Evolutionary conservation across 2,329 filamentous ascomycete species (phyloP), one percentile per base, ranked within the genome.

Genomic region (Nigrospora oryzae): DNA sequence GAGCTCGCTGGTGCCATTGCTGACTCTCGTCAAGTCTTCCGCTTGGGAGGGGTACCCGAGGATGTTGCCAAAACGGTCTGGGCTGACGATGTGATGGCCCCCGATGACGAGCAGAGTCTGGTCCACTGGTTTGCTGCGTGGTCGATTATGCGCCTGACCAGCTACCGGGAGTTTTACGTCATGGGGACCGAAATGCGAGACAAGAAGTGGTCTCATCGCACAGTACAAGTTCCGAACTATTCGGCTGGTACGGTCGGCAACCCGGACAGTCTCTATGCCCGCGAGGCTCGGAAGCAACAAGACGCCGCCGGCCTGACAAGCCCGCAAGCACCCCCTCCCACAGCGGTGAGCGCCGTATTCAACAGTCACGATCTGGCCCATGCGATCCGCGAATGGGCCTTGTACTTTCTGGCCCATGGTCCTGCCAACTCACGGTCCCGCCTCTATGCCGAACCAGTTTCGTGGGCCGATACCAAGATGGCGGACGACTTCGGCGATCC

Each of bases 101-200:
- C 69, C 1, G 75, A 77, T 44, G 78, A 83, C 48, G 80, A 84
- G 54, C 74, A 81, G 53, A 79, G 73, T 46, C 62, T 84, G 28
- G 69, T 83, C 11, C 77, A 81, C 49, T 82, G 76, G 73, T 83
- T 81, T 56, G 77, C 74, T 1, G 75, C 67, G 58, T 83, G 79
- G 79, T 66, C 76, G 1, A 62, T 67, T 31, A 48, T 58, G 45
- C 69, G 71, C 30, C 54, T 77, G 33, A 70, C 79, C 46, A 60
- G 62, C 36, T 77, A 71, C 52, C 70, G 77, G 31, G 72, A 68
- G 34, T 82, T 83, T 51, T 62, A 65, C 15, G 72, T 83, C 3
- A 44, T 83, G 5, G 79, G 78, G 3, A 76, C 76, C 1, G 49
- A 54, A 50, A 35, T 57, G 3, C 42, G 50, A 14, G 57, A 51